Percentiles rank a stretch among this genome's conserved stretches.
Evolutionary conservation across 257 asterid species (phyloP).

Genomic region (Fraxinus excelsior): DNA sequence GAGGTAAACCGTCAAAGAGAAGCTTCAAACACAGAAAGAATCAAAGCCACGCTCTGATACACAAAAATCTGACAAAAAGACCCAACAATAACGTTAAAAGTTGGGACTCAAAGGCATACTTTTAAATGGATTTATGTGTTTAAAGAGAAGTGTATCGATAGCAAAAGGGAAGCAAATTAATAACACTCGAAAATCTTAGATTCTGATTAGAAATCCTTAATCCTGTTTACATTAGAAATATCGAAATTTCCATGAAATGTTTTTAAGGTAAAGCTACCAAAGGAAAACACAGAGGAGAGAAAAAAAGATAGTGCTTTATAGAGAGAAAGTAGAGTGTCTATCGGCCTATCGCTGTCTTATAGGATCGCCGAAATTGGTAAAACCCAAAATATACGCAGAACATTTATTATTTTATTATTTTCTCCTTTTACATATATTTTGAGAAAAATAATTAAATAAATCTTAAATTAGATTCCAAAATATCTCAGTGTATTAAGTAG

Average conservation of each 20-base stretch:
- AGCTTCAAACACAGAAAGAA: slow-evolving; percentile 34
- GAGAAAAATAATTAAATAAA: background rate
- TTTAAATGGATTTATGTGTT: background rate
- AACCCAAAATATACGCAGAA: slow-evolving; percentile 19
- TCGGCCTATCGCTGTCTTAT: slow-evolving; percentile 44
- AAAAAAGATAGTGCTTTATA: background rate
- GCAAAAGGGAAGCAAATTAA: too few relatives aligned
- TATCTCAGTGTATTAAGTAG: slow-evolving; percentile 31
- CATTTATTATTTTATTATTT: slow-evolving; percentile 2
- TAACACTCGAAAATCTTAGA: background rate
- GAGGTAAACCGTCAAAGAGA: slow-evolving; percentile 34
- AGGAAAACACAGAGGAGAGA: background rate
- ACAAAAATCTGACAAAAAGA: slow-evolving; percentile 48
- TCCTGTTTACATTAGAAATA: background rate
- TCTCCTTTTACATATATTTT: background rate
- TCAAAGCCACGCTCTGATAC: slow-evolving; percentile 28
- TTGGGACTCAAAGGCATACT: slow-evolving; percentile 27
- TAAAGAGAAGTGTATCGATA: background rate
- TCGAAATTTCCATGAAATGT: background rate
- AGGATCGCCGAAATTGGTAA: slow-evolving; percentile 52
- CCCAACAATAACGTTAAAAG: slow-evolving; percentile 36
- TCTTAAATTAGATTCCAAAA: slow-evolving; percentile 25
- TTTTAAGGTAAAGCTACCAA: background rate
- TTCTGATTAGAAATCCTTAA: background rate
- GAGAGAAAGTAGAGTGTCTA: slow-evolving; percentile 21